These are phyloP conservation scores for Epichloe sp. DNA, from an alignment of 2,329 filamentous ascomycete genomes.

Conservation along the genomic window DNA sequence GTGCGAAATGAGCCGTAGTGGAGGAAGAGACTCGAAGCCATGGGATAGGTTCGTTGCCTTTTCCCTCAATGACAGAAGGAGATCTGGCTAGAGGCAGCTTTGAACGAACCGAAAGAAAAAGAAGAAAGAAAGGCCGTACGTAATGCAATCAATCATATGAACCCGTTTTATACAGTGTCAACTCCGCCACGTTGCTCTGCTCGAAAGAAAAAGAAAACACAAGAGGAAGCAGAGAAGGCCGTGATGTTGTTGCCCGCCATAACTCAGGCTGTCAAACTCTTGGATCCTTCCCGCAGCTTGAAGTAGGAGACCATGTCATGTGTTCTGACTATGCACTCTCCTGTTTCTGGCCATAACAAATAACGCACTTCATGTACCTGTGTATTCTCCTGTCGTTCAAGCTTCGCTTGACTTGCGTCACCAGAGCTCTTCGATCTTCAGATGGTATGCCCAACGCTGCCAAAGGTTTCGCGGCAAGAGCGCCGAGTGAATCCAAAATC, in stretches of 20 bases:
- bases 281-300: not conserved
- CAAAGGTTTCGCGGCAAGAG: conserved; percentile 28
- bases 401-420: conserved; percentile 18
- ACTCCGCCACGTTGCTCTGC: not conserved
- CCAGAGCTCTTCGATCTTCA: conserved; percentile 21
- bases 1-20: too few relatives aligned
- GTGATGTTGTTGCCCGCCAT: not conserved
- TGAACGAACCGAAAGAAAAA: not conserved
- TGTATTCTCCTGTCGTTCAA: conserved; percentile 24
- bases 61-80: not conserved
- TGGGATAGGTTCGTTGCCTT: too few relatives aligned
- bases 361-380: conserved; percentile 29
- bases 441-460: conserved; percentile 22
- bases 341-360: conserved; percentile 31
- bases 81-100: not conserved
- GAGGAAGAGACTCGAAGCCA: too few relatives aligned
- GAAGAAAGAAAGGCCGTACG: not conserved
- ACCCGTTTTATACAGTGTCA: not conserved
- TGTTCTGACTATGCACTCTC: not conserved
- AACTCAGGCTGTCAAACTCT: not conserved
- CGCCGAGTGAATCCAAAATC: conserved; percentile 27
- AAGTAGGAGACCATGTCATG: not conserved
- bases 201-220: not conserved
- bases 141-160: not conserved
- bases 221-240: not conserved